Conservation (phyloP, 331 rosid species). For the Spiraea crenata region DNA sequence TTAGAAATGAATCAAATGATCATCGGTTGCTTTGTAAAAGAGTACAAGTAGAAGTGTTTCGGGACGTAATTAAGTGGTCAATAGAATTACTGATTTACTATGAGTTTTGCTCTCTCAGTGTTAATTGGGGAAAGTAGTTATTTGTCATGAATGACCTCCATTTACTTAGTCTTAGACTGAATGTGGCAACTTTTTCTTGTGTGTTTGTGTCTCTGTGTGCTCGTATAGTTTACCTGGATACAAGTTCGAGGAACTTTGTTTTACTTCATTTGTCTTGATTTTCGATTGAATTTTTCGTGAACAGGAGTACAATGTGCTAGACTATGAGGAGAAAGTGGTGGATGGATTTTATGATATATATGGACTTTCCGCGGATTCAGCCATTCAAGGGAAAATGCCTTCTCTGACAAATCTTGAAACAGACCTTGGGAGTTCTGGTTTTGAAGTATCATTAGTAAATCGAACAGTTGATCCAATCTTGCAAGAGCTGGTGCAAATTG, state of each 20-base stretch:
- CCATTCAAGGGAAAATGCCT: conserved; percentile 90
- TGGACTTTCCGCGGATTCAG: conserved; percentile 59
- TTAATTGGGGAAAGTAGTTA: not conserved
- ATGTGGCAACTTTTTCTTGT: not conserved
- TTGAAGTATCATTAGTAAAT: conserved; percentile 85
- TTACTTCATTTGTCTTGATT: conserved; percentile 28
- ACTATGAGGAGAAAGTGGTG: conserved; percentile 81
- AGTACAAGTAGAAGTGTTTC: not conserved
- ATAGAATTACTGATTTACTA: not conserved
- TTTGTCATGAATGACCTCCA: not conserved
- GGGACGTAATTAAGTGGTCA: not conserved
- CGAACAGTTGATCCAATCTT: conserved; percentile 64
- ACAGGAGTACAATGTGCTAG: conserved; percentile 89
- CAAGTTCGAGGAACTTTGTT: conserved; percentile 5
- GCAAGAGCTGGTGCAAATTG: conserved; percentile 84
- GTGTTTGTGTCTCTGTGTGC: conserved; percentile 7
- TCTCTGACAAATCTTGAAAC: conserved; percentile 73
- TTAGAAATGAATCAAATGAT: not conserved
- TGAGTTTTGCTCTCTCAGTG: not conserved
- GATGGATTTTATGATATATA: conserved; percentile 93
- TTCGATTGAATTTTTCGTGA: conserved; percentile 21
- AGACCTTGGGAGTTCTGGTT: conserved; percentile 60
- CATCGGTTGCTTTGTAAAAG: not conserved
- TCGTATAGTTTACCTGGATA: not conserved
- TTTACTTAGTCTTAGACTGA: not conserved